Base-by-base conservation (phyloP, 2,329 filamentous ascomycete species). In the Aspergillus fumigatiaffinis region DNA sequence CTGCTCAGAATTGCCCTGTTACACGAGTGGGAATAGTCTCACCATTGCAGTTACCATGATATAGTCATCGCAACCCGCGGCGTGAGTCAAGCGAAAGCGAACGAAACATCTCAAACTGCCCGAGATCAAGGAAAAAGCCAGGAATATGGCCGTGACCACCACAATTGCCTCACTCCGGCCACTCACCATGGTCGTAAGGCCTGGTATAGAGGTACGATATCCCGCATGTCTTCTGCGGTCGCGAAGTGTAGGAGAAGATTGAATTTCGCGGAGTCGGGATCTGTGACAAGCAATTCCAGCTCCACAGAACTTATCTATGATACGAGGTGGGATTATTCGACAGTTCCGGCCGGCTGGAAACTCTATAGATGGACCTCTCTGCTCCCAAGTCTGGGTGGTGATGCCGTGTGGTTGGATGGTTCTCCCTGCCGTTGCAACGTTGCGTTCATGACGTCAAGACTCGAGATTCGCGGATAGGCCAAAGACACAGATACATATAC, bases 21-120 rank as follows among this genome's bases (percentile, higher is more conserved):
- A 4, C 12, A 14, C 4, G 23, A 25, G 3, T 25, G 3, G 23
- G 3, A 4, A 3, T 9, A 7, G 3, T 55, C 58, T 8, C 63
- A 71, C 65, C 55, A 59, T 38, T 17, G 67, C 66, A 35, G 63
- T 9, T 4, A 71, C 61, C 68, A 71, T 70, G 4, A 60, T 25
- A 1, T 54, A 56, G 55, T 71, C 69, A 62, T 71, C 69, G 57
- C 64, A 63, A n/a, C 68, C 69, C 56, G 70, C 70, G 2, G 52
- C 62, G 42, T 65, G 66, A 12, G 67, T 62, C 4, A 71, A 38
- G 32, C 60, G 57, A 12, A 64, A 59, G 1, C 69, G 67, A 35
- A 68, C 65, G 57, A 70, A 71, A 26, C 66, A 67, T 14, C 68
- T 64, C 46, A 70, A 55, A 47, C 63, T 51, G 3, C 68, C 66